Evolutionary conservation across 805 yeast genomes (phyloP).

Genomic region (Komagataella pastoris): DNA sequence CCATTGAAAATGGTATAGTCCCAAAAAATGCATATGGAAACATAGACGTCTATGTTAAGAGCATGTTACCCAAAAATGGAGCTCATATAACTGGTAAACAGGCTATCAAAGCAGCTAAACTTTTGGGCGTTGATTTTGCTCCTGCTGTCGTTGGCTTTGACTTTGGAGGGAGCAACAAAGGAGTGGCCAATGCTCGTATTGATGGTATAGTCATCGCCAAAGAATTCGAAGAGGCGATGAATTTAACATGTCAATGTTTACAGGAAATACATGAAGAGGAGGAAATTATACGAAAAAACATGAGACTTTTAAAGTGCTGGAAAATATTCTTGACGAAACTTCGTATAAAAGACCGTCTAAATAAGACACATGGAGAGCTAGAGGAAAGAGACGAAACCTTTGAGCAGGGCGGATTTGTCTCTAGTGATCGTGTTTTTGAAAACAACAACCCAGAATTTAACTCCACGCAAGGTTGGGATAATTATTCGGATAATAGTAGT

Average conservation of each 20-base stretch:
- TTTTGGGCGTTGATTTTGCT: constrained; percentile 66
- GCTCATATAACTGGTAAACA: constrained; percentile 39
- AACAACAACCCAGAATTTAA: not conserved
- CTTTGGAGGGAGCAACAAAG: constrained; percentile 24
- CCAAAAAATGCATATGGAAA: constrained; percentile 74
- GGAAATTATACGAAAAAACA: constrained; percentile 25
- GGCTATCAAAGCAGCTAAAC: constrained; percentile 58
- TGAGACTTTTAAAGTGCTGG: constrained; percentile 40
- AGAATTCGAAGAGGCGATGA: constrained; percentile 48
- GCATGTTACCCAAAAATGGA: constrained; percentile 81
- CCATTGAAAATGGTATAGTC: constrained; percentile 50
- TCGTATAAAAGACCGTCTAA: constrained; percentile 31
- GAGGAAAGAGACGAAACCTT: constrained; percentile 6
- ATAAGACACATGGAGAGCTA: constrained; percentile 33
- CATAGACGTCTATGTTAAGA: constrained; percentile 61
- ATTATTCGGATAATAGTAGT: not conserved
- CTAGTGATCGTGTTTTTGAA: not conserved
- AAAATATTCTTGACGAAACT: constrained; percentile 35
- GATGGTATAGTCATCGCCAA: constrained; percentile 67
- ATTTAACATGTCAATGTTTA: constrained; percentile 32
- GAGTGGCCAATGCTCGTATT: constrained; percentile 39
- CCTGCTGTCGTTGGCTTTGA: constrained; percentile 83
- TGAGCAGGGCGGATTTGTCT: constrained; percentile 5
- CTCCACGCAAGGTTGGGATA: constrained; percentile 3
- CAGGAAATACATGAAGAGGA: constrained; percentile 25